Base-by-base conservation (phyloP, 2,329 filamentous ascomycete genomes). In the Talaromyces sp. region DNA sequence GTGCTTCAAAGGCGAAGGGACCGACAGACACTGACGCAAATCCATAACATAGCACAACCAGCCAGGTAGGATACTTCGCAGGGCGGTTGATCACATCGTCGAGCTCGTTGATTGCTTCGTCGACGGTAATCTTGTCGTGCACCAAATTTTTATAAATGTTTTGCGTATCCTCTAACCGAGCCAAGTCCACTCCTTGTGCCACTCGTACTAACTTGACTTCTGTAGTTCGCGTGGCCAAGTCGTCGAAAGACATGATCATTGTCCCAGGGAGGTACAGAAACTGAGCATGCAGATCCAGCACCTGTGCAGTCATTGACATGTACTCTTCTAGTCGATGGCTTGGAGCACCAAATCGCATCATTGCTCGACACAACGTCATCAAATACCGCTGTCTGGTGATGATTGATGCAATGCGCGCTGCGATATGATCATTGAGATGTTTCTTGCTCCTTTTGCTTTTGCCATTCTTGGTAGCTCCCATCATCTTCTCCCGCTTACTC, bases 281-380 rank as follows among this genome's bases (percentile, higher is more conserved):
- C 72, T 96, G 92, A 6, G 90, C 90, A 69, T 96, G 90, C 17
- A 97, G 93, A 76, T 93, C 91, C 43, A 97, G 84, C 1, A 95
- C 91, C n/a, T 91, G 86, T 1, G 93, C 89, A 9, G 91, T 93
- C 90, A 94, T 96, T 68, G 86, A 89, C 86, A 97, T 89, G 76
- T 96, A 97, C 74, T 96, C 82, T 77, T 97, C 93, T 22, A 97
- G 82, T 11, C 93, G 89, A 79, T 97, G 93, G 0, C 93, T 96
- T 0, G 93, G 93, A 0, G 93, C 93, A 13, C 93, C 93, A 69
- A 92, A 97, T 73, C 88, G 84, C 93, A 97, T 97, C 65, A 97
- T 81, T 1, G 91, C 91, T 47, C 89, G 87, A 74, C 93, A 97
- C 45, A 97, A 85, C 75, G 91, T 92, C 63, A 93, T 85, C 13